Conservation (phyloP, 2,329 filamentous ascomycete species). For the Phoma sp. region DNA sequence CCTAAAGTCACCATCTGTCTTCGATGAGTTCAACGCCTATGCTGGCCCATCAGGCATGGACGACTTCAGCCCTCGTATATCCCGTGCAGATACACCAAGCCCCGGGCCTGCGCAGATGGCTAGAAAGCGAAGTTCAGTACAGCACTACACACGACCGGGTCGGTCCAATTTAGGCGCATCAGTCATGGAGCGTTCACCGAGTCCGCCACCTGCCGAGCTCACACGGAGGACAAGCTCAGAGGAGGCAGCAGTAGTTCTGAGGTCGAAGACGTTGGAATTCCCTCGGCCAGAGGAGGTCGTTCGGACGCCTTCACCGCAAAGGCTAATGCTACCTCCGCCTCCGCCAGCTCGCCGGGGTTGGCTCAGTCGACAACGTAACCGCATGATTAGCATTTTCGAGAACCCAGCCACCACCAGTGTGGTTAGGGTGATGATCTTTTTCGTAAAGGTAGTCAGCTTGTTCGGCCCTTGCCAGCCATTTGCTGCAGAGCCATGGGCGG, state of each 20-base stretch:
- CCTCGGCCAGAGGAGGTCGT: conserved; percentile 25
- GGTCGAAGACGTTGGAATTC: conserved; percentile 40
- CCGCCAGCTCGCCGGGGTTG: conserved; percentile 20
- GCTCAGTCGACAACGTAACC: background rate
- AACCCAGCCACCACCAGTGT: conserved; percentile 43
- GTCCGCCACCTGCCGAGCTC: conserved; percentile 34
- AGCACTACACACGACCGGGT: conserved; percentile 38
- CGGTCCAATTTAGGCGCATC: conserved; percentile 45
- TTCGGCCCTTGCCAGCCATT: conserved; percentile 75
- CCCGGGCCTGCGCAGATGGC: conserved; percentile 36
- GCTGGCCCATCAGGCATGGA: conserved; percentile 43
- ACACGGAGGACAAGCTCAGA: conserved; percentile 31
- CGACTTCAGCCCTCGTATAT: conserved; percentile 52
- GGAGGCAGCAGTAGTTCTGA: conserved; percentile 40
- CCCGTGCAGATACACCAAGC: conserved; percentile 53
- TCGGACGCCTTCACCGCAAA: conserved; percentile 30
- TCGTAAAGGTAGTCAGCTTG: conserved; percentile 72
- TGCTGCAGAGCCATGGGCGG: conserved; percentile 68
- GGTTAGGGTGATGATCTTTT: conserved; percentile 68
- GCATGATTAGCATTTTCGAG: conserved; percentile 25
- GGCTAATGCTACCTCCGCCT: conserved; percentile 46
- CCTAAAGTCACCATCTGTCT: conserved; percentile 71
- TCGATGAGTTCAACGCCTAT: conserved; percentile 55
- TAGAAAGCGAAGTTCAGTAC: conserved; percentile 32
- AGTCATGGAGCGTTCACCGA: conserved; percentile 44